Evolutionary conservation across 371 early-diverging fungal genomes (phyloP), one percentile per base, ranked within the genome.

Genomic region (Thermomucor indicae-seudaticae): DNA sequence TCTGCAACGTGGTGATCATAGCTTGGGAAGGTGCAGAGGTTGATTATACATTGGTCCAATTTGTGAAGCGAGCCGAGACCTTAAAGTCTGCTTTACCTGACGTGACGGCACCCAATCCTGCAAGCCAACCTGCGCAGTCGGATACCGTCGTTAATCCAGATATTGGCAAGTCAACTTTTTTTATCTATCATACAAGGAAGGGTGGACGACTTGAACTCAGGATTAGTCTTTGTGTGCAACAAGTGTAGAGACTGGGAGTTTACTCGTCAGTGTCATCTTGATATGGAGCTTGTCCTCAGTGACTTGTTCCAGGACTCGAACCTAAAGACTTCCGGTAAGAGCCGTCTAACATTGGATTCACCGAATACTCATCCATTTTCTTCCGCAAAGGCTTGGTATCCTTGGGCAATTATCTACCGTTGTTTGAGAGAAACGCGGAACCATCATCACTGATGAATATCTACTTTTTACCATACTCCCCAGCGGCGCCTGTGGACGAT

Each of bases 1-100:
- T 87, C 3, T 88, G 88, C 46, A 85, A 89, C 46, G 80, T 86
- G 17, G 60, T 89, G 4, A 27, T 89, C 11, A 67, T 85, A 2
- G 81, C 85, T 19, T 66, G 67, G 8, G 83, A 82, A 48, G 78
- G 74, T 8, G 53, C 69, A 6, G 78, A 83, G 28, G 38, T 64
- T 4, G 75, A 75, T 45, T 61, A 58, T 6, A 67, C 71, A 20
- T 43, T 78, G 41, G 55, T 78, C 24, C 57, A 62, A 23, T 65
- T 75, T 46, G 20, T 85, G 12, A 72, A 70, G 44, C 59, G 74
- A 47, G 78, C 79, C 3, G 83, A 81, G 43, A 60, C 72, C 53
- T 44, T 80, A 2, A 80, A 81, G 43, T 67, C 70, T 29, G 51
- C 57, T 29, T 57, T 77, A 41, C 72, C 78, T 10, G 75, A 75